These are phyloP conservation scores for Ogataea kodamae DNA, from an alignment of 805 yeast species.

Conservation along the genomic window DNA sequence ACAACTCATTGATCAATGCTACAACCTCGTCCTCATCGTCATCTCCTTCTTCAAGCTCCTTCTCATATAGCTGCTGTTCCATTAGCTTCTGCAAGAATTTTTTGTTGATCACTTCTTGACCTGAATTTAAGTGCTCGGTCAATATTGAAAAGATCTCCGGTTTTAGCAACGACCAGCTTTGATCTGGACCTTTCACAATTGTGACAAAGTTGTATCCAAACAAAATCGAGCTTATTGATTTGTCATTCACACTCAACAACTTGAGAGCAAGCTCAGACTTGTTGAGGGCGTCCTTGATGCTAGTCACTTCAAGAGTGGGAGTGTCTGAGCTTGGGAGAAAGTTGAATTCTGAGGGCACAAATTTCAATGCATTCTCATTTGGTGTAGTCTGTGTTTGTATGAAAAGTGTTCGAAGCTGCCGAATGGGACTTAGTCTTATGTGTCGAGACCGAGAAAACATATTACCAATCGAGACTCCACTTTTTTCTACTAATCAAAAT, in stretches of 20 bases:
- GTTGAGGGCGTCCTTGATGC: slow-evolving; percentile 66
- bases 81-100: slow-evolving; percentile 32
- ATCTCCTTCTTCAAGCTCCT: slow-evolving; percentile 35
- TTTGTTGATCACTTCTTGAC: slow-evolving; percentile 49
- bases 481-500: slow-evolving; percentile 48
- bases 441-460: slow-evolving; percentile 20
- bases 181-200: slow-evolving; percentile 51
- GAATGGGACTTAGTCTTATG: slow-evolving; percentile 28
- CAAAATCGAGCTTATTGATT: slow-evolving; percentile 64
- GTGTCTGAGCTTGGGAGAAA: slow-evolving; percentile 57
- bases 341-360: slow-evolving; percentile 62
- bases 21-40: slow-evolving; percentile 76
- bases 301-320: slow-evolving; percentile 63
- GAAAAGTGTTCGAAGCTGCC: slow-evolving; percentile 38
- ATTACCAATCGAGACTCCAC: slow-evolving; percentile 53
- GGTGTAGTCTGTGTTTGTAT: slow-evolving; percentile 87
- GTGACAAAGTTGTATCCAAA: slow-evolving; percentile 84
- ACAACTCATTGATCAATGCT: slow-evolving; percentile 84
- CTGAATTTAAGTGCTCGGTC: slow-evolving; percentile 53
- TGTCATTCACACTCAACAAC: slow-evolving; percentile 65
- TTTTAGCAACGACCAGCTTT: slow-evolving; percentile 55
- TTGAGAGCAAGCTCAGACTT: slow-evolving; percentile 75
- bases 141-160: slow-evolving; percentile 62
- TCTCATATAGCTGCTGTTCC: slow-evolving; percentile 37
- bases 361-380: slow-evolving; percentile 81